Conservation (phyloP, 805 yeast species). For the Metschnikowia matae region DNA sequence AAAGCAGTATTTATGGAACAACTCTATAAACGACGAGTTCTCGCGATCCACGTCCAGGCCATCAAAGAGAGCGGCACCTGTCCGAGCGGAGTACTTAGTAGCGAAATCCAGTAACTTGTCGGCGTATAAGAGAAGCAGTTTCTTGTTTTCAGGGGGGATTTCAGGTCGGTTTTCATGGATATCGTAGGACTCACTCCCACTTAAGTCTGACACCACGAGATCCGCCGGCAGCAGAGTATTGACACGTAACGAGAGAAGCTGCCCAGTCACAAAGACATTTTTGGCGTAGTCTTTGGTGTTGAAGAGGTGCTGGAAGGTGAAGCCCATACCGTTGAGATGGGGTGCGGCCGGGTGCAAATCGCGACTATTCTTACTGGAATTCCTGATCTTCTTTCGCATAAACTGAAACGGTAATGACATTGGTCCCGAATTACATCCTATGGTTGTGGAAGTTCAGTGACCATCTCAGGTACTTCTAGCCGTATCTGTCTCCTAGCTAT, state of each 20-base stretch:
- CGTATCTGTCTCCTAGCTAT: too few species aligned
- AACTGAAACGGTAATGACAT: too few species aligned
- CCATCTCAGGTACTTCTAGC: too few species aligned
- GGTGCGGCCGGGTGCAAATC: not conserved
- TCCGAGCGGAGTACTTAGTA: constrained; percentile 3
- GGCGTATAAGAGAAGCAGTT: constrained; percentile 1
- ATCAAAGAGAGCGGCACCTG: constrained; percentile 7
- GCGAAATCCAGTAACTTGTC: constrained; percentile 3
- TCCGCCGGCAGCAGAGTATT: constrained; percentile 6
- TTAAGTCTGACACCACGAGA: constrained; percentile 14
- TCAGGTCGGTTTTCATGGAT: constrained; percentile 4
- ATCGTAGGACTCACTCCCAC: not conserved
- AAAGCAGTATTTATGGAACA: constrained; percentile 9
- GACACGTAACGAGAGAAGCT: constrained; percentile 15
- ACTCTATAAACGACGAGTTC: constrained; percentile 9
- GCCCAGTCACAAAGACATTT: constrained; percentile 8
- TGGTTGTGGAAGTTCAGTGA: too few species aligned
- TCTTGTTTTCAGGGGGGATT: constrained; percentile 1
- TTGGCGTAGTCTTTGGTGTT: constrained; percentile 4
- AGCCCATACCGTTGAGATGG: constrained; percentile 3
- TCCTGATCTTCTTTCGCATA: too few species aligned
- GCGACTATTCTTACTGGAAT: too few species aligned
- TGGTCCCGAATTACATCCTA: too few species aligned
- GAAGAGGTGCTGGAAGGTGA: constrained; percentile 4
- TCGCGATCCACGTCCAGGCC: constrained; percentile 6